Evolutionary conservation across 805 yeast species (phyloP).

Genomic region (Ogataea glucozyma): DNA sequence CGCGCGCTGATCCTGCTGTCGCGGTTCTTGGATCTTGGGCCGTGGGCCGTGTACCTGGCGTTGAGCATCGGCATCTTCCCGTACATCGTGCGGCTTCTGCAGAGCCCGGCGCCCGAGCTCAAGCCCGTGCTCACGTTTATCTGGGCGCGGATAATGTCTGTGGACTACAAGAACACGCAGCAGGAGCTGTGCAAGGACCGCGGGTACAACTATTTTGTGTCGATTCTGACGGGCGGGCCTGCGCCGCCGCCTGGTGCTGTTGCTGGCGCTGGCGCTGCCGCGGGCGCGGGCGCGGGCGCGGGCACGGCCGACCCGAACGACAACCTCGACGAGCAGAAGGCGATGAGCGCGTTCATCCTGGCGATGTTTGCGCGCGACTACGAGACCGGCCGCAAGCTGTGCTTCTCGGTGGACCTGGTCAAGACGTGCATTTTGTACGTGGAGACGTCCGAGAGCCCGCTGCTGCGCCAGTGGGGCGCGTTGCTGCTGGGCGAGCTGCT

Average conservation of each 20-base stretch:
- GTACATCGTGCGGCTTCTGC: constrained; percentile 83
- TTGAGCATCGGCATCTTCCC: constrained; percentile 95
- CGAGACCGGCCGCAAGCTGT: constrained; percentile 74
- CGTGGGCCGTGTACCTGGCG: constrained; percentile 95
- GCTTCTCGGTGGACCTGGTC: constrained; percentile 73
- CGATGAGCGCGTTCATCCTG: constrained; percentile 91
- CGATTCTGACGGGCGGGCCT: constrained; percentile 70
- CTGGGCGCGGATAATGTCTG: constrained; percentile 98
- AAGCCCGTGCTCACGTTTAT: constrained; percentile 93
- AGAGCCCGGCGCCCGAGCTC: constrained; percentile 92
- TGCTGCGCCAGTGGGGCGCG: constrained; percentile 90
- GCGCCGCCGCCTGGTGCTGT: no score
- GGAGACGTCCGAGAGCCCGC: constrained; percentile 75
- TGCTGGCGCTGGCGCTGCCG: constrained; percentile 18
- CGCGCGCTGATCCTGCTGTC: constrained; percentile 84
- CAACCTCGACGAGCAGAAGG: constrained; percentile 81
- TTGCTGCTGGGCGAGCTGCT: constrained; percentile 76
- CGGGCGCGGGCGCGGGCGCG: constrained; percentile 6
- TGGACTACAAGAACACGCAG: constrained; percentile 86
- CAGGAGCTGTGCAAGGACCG: constrained; percentile 89
- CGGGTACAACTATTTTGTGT: constrained; percentile 84
- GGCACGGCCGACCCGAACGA: constrained; percentile 31
- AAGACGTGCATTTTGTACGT: constrained; percentile 65
- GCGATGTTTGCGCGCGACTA: constrained; percentile 82
- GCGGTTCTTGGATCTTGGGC: constrained; percentile 88